A percentile compares a stretch with the other conserved stretches of the same genome.
Conservation (phyloP, 805 yeast genomes). For the Kockiozyma suomiensis region DNA sequence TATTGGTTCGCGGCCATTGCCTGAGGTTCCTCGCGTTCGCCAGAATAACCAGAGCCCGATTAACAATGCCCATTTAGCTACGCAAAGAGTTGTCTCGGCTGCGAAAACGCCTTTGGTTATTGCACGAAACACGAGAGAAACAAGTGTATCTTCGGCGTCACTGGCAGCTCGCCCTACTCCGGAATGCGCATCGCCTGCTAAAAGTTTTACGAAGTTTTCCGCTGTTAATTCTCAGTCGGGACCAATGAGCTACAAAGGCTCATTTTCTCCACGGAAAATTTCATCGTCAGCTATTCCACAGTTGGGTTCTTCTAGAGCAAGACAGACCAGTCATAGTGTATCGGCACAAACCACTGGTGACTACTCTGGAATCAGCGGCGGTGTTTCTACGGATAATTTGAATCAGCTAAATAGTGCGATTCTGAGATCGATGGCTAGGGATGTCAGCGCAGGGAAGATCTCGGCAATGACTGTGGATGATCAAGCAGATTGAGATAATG, state of each 20-base stretch:
- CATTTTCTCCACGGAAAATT: neutral
- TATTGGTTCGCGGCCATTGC: constrained; percentile 19
- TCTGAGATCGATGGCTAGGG: constrained; percentile 2
- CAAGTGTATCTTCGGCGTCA: no score
- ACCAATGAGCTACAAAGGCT: neutral
- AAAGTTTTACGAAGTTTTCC: neutral
- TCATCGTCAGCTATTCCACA: neutral
- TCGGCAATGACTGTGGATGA: neutral
- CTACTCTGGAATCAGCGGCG: neutral
- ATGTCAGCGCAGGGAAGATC: neutral
- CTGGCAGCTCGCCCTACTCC: no score
- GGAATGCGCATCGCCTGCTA: no score
- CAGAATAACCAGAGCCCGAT: neutral
- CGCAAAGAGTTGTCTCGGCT: neutral
- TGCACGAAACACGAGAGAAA: no score
- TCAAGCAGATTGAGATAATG: no score
- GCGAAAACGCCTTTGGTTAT: neutral
- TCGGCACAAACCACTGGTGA: neutral
- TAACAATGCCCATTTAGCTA: neutral
- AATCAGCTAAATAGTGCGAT: neutral
- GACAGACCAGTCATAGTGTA: neutral
- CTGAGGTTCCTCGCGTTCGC: constrained; percentile 9
- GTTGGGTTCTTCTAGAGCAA: neutral
- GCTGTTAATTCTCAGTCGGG: neutral
- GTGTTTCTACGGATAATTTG: neutral